Evolutionary conservation across 2,329 filamentous ascomycete genomes (phyloP), one percentile per base, ranked within the genome.

Genomic region (Ophiocordyceps sinensis): DNA sequence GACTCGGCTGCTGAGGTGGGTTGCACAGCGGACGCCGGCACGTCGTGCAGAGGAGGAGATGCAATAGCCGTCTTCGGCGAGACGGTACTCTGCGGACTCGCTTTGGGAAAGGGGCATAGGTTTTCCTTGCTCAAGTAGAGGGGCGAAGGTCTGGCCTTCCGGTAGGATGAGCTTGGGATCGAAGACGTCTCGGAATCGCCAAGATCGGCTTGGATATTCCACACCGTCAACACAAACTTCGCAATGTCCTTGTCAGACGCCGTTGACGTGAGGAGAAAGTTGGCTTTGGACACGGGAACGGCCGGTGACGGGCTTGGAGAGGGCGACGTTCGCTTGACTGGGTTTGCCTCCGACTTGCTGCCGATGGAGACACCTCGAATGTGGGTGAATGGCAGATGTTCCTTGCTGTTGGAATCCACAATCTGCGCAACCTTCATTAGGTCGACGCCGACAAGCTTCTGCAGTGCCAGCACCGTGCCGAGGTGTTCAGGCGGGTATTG

Each of bases 381-480:
- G 34, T 66, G 60, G 2, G 54, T 64, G 43, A 66, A 65, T 0
- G 60, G 59, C 2, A 56, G 48, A 5, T 54, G 48, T 8, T 63
- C 59, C 21, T 55, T 55, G 44, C 57, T 59, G 14, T 61, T 59
- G 10, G 67, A 53, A 44, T 71, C 62, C 10, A 79, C 53, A 30
- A 80, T 68, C 11, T 73, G 73, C 3, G 71, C 73, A 6, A 80
- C 65, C 51, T 74, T 77, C 56, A 80, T 62, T 19, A 74, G 51
- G 29, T 75, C 67, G 2, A 62, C 59, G 3, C 77, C 76, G 5
- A 77, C 62, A 5, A 80, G 61, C 40, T 65, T 66, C 45, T 77
- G 75, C 5, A 81, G 56, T 1, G 74, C 73, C 5, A 78, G 51
- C 2, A 79, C 61, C 3, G 74, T 75, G 2, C 67, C 49, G 2